Conservation (phyloP, 202 grass and related monocot species). For the Panicum hallii region DNA sequence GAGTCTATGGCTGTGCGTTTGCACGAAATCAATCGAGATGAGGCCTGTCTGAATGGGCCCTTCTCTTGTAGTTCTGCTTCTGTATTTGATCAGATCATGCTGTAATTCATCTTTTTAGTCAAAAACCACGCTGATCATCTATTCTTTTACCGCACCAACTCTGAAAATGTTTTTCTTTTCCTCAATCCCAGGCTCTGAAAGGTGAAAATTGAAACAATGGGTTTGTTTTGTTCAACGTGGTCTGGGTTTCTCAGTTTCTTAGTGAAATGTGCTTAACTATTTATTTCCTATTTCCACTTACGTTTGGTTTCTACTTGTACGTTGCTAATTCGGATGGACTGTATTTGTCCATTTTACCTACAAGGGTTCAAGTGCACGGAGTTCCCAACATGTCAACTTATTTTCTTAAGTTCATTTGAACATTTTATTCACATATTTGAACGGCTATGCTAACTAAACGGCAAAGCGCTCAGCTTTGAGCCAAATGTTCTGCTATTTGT, state of each 20-base stretch:
- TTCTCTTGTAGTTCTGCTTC: background rate
- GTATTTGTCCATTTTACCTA: background rate
- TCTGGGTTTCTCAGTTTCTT: background rate
- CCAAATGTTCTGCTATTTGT: background rate
- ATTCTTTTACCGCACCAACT: background rate
- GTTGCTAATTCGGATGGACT: background rate
- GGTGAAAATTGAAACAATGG: background rate
- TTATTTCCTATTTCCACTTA: background rate
- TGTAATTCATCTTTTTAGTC: background rate
- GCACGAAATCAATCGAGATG: background rate
- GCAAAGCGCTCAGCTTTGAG: background rate
- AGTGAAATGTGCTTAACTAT: background rate
- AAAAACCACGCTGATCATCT: background rate
- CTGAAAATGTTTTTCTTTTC: background rate
- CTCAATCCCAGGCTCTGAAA: background rate
- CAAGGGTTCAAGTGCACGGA: background rate
- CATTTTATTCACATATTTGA: background rate
- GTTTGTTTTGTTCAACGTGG: background rate
- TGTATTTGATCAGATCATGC: background rate
- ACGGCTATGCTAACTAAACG: background rate
- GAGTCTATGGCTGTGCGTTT: background rate
- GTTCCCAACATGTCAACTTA: background rate
- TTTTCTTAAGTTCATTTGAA: background rate
- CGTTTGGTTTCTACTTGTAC: background rate
- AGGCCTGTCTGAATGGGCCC: background rate